A percentile compares a stretch with the other conserved stretches of the same genome.
These are phyloP conservation scores for Leccinum incarnatum DNA, from an alignment of 768 basidiomycete species.

Conservation along the genomic window DNA sequence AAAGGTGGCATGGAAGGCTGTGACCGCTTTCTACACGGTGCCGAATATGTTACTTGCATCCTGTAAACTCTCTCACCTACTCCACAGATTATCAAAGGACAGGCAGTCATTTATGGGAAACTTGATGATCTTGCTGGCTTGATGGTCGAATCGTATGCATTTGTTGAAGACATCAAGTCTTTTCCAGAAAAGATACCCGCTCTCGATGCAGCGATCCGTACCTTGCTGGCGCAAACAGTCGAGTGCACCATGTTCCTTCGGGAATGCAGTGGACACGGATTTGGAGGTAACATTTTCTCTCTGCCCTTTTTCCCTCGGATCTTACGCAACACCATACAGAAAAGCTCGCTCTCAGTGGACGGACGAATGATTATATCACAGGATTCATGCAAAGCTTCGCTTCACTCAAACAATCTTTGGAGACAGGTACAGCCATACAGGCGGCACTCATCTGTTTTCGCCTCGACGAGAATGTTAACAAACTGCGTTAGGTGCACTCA, in stretches of 20 bases:
- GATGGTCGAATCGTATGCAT: conserved; percentile 34
- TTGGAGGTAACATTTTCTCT: conserved; percentile 26
- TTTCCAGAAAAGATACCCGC: conserved; percentile 28
- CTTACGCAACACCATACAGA: conserved; percentile 16
- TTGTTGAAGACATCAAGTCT: conserved; percentile 29
- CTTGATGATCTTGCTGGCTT: conserved; percentile 26
- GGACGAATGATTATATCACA: conserved; percentile 21
- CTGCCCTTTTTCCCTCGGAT: not conserved
- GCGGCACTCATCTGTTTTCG: conserved; percentile 28
- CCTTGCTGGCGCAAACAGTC: conserved; percentile 32
- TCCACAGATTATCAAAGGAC: conserved; percentile 26
- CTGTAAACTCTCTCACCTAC: conserved; percentile 6
- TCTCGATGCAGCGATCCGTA: conserved; percentile 28
- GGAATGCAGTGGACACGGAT: conserved; percentile 35
- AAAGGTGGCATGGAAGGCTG: conserved; percentile 29
- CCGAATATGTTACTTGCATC: not conserved
- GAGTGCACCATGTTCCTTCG: conserved; percentile 38
- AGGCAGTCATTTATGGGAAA: conserved; percentile 25
- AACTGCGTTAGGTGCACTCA: conserved; percentile 20
- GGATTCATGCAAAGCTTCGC: conserved; percentile 23
- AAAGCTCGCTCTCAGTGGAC: conserved; percentile 12
- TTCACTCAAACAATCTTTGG: conserved; percentile 26
- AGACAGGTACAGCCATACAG: conserved; percentile 25
- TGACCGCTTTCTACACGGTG: conserved; percentile 29
- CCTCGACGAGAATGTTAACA: conserved; percentile 26